Conservation (phyloP, 495 filamentous ascomycete genomes). For the Talaromyces trachyspermus region DNA sequence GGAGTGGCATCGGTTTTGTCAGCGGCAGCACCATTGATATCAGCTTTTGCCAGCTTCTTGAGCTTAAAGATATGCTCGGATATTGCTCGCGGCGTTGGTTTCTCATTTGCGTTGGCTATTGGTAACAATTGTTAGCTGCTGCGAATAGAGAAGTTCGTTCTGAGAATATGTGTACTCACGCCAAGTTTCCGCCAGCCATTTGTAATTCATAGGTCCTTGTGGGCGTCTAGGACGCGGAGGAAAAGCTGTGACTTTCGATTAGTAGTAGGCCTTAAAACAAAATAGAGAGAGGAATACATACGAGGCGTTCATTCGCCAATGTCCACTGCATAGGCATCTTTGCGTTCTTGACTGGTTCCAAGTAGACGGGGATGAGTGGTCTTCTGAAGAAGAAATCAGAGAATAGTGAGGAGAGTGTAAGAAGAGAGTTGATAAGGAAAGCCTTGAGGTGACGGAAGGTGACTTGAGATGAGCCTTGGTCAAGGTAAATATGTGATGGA, state of each 20-base stretch:
- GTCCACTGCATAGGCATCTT: constrained; percentile 40
- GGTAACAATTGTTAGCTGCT: neutral
- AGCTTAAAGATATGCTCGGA: constrained; percentile 6
- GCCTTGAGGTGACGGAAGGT: too few relatives aligned
- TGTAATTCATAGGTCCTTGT: neutral
- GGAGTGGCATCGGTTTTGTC: neutral
- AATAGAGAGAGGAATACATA: constrained; percentile 10
- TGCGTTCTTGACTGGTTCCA: neutral
- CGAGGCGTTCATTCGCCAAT: constrained; percentile 31
- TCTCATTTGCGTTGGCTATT: neutral
- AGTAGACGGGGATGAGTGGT: too few relatives aligned
- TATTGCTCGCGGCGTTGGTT: constrained; percentile 2
- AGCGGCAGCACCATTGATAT: neutral
- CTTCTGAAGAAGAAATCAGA: too few relatives aligned
- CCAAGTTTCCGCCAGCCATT: neutral
- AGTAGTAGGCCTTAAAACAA: neutral
- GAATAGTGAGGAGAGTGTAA: neutral
- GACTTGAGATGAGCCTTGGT: too few relatives aligned
- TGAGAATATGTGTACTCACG: neutral
- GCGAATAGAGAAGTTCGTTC: neutral
- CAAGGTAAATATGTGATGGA: too few relatives aligned
- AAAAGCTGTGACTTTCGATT: neutral
- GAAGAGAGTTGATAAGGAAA: too few relatives aligned
- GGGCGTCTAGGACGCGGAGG: neutral
- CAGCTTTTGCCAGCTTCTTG: neutral